Evolutionary conservation across 2,329 filamentous ascomycete genomes (phyloP).

Genomic region (Madurella mycetomatis): DNA sequence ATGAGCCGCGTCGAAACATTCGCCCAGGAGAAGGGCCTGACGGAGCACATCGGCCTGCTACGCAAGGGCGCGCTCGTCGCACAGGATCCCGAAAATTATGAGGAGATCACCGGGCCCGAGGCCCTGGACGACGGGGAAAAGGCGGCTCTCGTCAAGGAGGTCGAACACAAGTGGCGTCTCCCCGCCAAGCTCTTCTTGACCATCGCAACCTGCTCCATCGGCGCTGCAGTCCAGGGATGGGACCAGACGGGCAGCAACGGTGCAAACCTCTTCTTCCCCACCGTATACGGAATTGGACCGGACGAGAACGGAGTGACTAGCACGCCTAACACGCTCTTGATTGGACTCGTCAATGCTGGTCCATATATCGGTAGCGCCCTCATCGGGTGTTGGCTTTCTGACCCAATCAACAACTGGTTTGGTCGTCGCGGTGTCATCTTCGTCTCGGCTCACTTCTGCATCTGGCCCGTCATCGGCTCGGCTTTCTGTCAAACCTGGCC

Average conservation of each 20-base stretch:
- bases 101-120: slow-evolving; percentile 52
- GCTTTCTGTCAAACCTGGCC: slow-evolving; percentile 68
- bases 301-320: slow-evolving; percentile 22
- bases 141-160: slow-evolving; percentile 55
- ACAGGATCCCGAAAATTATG: slow-evolving; percentile 60
- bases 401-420: slow-evolving; percentile 45
- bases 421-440: slow-evolving; percentile 62
- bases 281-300: slow-evolving; percentile 44
- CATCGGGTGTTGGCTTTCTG: slow-evolving; percentile 61
- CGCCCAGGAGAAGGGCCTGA: slow-evolving; percentile 54
- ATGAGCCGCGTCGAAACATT: slow-evolving; percentile 57
- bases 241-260: slow-evolving; percentile 62
- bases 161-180: slow-evolving; percentile 63
- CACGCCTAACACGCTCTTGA: slow-evolving; percentile 40
- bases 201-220: slow-evolving; percentile 63
- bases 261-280: slow-evolving; percentile 58
- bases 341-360: slow-evolving; percentile 63
- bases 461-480: slow-evolving; percentile 65
- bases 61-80: slow-evolving; percentile 70
- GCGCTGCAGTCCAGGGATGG: slow-evolving; percentile 67
- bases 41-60: slow-evolving; percentile 54
- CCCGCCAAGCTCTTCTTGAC: slow-evolving; percentile 61
- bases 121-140: slow-evolving; percentile 59
- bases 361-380: slow-evolving; percentile 46
- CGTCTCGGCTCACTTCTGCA: slow-evolving; percentile 66